Conservation (phyloP, 768 basidiomycete species). For the Naganishia vishniacii region DNA sequence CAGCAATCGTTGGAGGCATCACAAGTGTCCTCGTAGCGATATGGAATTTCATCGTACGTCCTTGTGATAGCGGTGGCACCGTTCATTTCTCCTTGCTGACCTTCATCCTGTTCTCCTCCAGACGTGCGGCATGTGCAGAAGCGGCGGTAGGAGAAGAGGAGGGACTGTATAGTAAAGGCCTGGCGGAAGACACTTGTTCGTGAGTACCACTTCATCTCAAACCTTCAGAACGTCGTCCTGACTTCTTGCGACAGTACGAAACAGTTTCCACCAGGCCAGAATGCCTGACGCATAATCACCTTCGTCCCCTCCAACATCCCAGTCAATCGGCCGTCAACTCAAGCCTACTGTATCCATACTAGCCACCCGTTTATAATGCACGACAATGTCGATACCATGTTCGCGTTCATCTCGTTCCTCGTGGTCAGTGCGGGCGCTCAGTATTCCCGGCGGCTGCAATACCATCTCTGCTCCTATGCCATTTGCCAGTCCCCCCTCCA, state of each 20-base stretch:
- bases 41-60: conserved; percentile 17
- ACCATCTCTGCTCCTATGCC: no score
- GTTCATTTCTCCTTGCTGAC: background rate
- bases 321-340: background rate
- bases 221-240: background rate
- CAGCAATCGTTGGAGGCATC: conserved; percentile 18
- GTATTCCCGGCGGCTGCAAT: no score
- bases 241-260: background rate
- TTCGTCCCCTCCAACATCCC: background rate
- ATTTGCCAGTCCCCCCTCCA: no score
- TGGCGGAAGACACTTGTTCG: conserved; percentile 18
- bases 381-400: background rate
- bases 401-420: no score
- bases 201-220: background rate
- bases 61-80: no score
- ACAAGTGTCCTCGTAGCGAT: conserved; percentile 13
- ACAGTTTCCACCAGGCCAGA: background rate
- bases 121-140: conserved; percentile 22
- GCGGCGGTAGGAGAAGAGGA: conserved; percentile 21
- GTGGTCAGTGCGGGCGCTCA: no score
- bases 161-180: conserved; percentile 13
- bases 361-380: background rate
- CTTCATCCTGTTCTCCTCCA: background rate
- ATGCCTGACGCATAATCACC: background rate
- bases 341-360: conserved; percentile 3